phyloP scores from a whole-genome alignment of 306 rosid species.

The Vicia villosa region DNA sequence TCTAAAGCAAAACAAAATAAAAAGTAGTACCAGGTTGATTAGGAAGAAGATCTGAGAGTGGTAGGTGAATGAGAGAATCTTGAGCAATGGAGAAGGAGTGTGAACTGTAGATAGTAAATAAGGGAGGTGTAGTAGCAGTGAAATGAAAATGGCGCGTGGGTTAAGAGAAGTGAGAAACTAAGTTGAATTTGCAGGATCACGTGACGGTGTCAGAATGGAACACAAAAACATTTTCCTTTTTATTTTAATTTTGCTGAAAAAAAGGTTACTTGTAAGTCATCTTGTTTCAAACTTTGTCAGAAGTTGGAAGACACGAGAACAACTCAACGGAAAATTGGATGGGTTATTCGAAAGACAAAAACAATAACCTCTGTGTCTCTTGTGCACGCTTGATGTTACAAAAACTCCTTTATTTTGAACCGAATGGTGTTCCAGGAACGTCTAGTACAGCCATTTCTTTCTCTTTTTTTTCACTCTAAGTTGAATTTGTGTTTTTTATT shows the following conservation, averaged over 20 bases:
- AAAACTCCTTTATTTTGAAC: not conserved
- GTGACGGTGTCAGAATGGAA: slow-evolving; percentile 65
- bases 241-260: slow-evolving; percentile 21
- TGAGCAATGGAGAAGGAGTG: not conserved
- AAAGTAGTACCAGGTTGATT: slow-evolving; percentile 5
- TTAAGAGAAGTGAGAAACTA: no score
- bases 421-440: no score
- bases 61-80: not conserved
- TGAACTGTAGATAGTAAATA: not conserved
- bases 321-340: slow-evolving; percentile 14
- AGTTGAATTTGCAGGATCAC: slow-evolving; percentile 45
- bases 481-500: no score
- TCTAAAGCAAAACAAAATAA: not conserved
- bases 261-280: slow-evolving; percentile 27
- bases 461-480: no score
- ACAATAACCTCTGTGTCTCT: not conserved
- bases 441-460: no score
- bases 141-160: slow-evolving; percentile 60
- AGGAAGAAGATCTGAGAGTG: slow-evolving; percentile 47
- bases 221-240: slow-evolving; percentile 27
- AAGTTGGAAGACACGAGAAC: slow-evolving; percentile 29
- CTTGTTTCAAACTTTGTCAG: slow-evolving; percentile 48
- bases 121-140: not conserved
- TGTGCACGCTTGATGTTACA: slow-evolving; percentile 25
- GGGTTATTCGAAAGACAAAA: not conserved